These are phyloP conservation scores for Cyberlindnera americana DNA, from an alignment of 805 yeast genomes.

Conservation along the genomic window DNA sequence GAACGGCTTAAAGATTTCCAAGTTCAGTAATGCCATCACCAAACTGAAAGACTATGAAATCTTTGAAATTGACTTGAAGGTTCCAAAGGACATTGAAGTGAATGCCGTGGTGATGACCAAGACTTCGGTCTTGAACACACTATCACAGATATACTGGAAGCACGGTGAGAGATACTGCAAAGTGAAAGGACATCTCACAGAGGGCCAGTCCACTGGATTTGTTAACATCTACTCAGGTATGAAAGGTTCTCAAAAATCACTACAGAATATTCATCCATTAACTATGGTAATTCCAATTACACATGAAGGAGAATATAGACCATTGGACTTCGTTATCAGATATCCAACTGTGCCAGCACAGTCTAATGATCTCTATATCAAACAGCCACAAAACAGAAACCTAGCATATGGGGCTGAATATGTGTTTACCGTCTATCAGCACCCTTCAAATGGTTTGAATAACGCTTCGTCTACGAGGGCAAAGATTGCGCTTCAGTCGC, in stretches of 20 bases:
- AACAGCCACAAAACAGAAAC: slow-evolving; percentile 76
- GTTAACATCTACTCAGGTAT: slow-evolving; percentile 71
- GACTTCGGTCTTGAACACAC: slow-evolving; percentile 41
- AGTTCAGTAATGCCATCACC: slow-evolving; percentile 74
- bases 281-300: slow-evolving; percentile 71
- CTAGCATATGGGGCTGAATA: slow-evolving; percentile 57
- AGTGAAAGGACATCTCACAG: slow-evolving; percentile 79
- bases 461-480: slow-evolving; percentile 32
- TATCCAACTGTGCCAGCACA: slow-evolving; percentile 69
- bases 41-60: slow-evolving; percentile 71
- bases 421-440: slow-evolving; percentile 59
- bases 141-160: slow-evolving; percentile 78
- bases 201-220: slow-evolving; percentile 62
- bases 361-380: slow-evolving; percentile 72
- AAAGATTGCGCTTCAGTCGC: slow-evolving; percentile 73
- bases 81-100: slow-evolving; percentile 69
- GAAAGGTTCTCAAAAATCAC: slow-evolving; percentile 54
- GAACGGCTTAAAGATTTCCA: slow-evolving; percentile 53
- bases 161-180: slow-evolving; percentile 63
- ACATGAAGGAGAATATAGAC: slow-evolving; percentile 63
- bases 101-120: slow-evolving; percentile 56
- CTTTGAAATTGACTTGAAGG: slow-evolving; percentile 69
- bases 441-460: slow-evolving; percentile 28
- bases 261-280: slow-evolving; percentile 61
- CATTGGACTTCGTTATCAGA: slow-evolving; percentile 64